phyloP scores from a whole-genome alignment of 345 rosid genomes.

The Mangifera indica region DNA sequence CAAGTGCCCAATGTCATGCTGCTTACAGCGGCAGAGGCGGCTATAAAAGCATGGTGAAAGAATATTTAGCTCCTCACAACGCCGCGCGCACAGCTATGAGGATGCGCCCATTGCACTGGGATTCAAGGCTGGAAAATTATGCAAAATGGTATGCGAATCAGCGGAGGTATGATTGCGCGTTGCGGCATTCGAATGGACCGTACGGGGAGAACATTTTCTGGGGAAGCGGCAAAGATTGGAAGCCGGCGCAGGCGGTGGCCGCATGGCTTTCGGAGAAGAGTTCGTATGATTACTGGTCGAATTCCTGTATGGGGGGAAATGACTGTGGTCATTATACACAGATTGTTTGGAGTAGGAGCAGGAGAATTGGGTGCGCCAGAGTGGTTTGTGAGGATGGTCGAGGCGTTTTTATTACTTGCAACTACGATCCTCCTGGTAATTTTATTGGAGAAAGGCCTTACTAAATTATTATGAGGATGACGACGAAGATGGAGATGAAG shows the following conservation, averaged over 20 bases:
- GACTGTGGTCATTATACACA: slow-evolving; percentile 95
- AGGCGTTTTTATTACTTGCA: slow-evolving; percentile 86
- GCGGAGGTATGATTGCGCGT: slow-evolving; percentile 61
- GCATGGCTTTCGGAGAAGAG: slow-evolving; percentile 71
- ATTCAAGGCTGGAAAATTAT: slow-evolving; percentile 43
- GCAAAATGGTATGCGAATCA: slow-evolving; percentile 63
- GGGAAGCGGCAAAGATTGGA: slow-evolving; percentile 85
- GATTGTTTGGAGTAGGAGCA: slow-evolving; percentile 68
- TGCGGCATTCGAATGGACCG: slow-evolving; percentile 76
- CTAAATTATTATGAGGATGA: slow-evolving; percentile 23
- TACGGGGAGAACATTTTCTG: slow-evolving; percentile 93
- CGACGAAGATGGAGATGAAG: neutral
- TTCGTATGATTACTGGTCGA: slow-evolving; percentile 51
- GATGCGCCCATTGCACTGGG: slow-evolving; percentile 62
- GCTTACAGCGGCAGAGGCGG: no score
- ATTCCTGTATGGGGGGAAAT: slow-evolving; percentile 50
- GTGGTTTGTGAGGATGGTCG: slow-evolving; percentile 45
- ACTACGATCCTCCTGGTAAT: slow-evolving; percentile 96
- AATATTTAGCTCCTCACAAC: slow-evolving; percentile 72
- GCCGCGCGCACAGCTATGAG: slow-evolving; percentile 48
- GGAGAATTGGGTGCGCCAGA: slow-evolving; percentile 69
- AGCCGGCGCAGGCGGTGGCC: slow-evolving; percentile 58
- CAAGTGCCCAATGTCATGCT: no score
- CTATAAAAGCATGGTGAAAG: slow-evolving; percentile 23
- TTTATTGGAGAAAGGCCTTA: slow-evolving; percentile 85